phyloP scores from a whole-genome alignment of 345 rosid species.

The Durio zibethinus region DNA sequence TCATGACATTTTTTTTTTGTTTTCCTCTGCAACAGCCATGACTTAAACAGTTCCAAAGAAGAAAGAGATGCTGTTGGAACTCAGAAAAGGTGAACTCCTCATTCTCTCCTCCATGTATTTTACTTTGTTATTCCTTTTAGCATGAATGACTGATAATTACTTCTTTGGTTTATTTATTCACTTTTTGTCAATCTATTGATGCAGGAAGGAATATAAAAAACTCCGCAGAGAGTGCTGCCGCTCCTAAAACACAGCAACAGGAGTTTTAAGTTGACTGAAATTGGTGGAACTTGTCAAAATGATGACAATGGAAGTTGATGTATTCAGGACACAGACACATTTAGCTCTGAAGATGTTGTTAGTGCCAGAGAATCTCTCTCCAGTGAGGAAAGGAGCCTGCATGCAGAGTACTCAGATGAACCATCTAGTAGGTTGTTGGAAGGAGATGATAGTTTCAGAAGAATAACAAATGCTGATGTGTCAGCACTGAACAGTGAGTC shows the following conservation, averaged over 20 bases:
- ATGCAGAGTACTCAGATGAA: conserved; percentile 48
- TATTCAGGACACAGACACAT: conserved; percentile 47
- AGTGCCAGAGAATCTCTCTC: conserved; percentile 69
- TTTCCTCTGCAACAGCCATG: conserved; percentile 47
- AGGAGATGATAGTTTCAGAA: conserved; percentile 43
- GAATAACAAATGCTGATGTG: conserved; percentile 44
- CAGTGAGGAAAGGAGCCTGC: conserved; percentile 51
- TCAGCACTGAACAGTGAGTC: conserved; percentile 62
- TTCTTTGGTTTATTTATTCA: conserved; percentile 6
- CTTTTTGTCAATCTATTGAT: conserved; percentile 16
- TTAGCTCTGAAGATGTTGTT: conserved; percentile 70
- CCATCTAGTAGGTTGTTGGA: conserved; percentile 54
- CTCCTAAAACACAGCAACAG: conserved; percentile 41
- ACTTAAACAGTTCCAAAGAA: conserved; percentile 70
- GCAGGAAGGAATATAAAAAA: conserved; percentile 83
- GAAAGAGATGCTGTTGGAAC: conserved; percentile 64
- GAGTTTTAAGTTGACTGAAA: conserved; percentile 39
- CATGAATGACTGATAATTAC: neutral
- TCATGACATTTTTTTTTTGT: conserved; percentile 4
- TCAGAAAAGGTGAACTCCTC: conserved; percentile 55
- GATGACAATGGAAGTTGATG: conserved; percentile 36
- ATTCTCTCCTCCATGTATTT: conserved; percentile 1
- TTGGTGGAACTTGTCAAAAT: conserved; percentile 25
- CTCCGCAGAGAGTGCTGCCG: conserved; percentile 66
- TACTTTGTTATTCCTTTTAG: conserved; percentile 7